These are phyloP conservation scores for Ciborinia camelliae DNA, from an alignment of 2,329 filamentous ascomycete genomes.

Conservation along the genomic window DNA sequence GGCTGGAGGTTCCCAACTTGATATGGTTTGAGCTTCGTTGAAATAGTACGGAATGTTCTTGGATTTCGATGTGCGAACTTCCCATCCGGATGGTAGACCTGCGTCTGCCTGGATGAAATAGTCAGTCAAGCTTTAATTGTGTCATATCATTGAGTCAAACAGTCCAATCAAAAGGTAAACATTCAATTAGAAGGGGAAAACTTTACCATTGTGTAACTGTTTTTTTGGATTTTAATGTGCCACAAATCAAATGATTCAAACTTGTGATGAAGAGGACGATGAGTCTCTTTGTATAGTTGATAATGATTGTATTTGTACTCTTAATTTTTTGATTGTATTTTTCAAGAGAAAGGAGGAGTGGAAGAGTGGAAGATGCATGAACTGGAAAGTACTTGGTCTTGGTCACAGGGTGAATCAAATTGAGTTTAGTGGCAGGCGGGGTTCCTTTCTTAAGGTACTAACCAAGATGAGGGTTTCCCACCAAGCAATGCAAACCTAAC, in stretches of 20 bases:
- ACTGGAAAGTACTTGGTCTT: constrained; percentile 8
- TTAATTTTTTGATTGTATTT: neutral
- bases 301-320: neutral
- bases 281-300: neutral
- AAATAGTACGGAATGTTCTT: constrained; percentile 99
- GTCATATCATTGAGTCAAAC: neutral
- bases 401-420: constrained; percentile 14
- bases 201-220: constrained; percentile 15
- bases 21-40: constrained; percentile 80
- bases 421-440: constrained; percentile 9
- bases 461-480: too few relatives aligned
- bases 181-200: neutral
- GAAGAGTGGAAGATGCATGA: constrained; percentile 5
- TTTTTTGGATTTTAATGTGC: neutral
- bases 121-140: constrained; percentile 11
- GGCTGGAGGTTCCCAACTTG: constrained; percentile 88
- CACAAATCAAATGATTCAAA: neutral
- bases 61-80: constrained; percentile 95
- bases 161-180: neutral
- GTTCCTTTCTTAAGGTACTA: neutral
- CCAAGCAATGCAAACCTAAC: too few relatives aligned
- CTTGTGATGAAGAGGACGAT: neutral
- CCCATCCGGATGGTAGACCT: constrained; percentile 84
- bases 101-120: constrained; percentile 56
- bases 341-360: neutral